Evolutionary conservation across 169 alveolate genomes (phyloP), one percentile per base, ranked within the genome.

Genomic region (Eimeria acervulina): DNA sequence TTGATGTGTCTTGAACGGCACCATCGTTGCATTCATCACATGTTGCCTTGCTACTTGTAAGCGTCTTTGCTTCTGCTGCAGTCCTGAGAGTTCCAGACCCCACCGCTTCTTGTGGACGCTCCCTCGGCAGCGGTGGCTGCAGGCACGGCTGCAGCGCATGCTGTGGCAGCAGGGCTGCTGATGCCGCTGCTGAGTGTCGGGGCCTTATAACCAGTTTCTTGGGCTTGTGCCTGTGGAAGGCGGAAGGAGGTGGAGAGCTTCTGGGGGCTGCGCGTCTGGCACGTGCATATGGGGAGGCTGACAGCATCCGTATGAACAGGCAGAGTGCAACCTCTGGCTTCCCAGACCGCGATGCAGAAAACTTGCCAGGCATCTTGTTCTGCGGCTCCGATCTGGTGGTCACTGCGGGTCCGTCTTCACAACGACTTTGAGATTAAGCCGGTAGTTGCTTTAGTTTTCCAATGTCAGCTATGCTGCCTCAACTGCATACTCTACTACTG

Each of bases 271-370:
- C 80, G 3, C 78, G 80, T 26, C 55, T 85, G 74, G 81, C 93
- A 55, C 74, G 33, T 4, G 93, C 63, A 8, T 85, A 85, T 28
- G 93, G 93, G 8, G 90, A 81, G 72, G 93, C 93, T n/a, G 93
- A 13, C 38, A 23, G 15, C 80, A 23, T 52, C 93, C 70, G 51
- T 47, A 10, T 33, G 33, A 85, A 36, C 59, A 33, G 40, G 33
- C 74, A 15, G 17, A n/a, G 33, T 17, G n/a, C 61, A 36, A 23
- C 63, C 51, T n/a, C 33, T 36, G 55, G 74, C 31, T 28, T 3
- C n/a, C 78, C 81, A 33, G 44, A 38, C 63, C 80, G 28, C 44
- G 78, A 52, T 19, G 74, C 31, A 59, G 90, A 81, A 47, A 72
- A 52, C 13, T 33, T 47, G 28, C 93, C 93, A 26, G 93, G 80